Evolutionary conservation across 495 filamentous ascomycete genomes (phyloP).

Genomic region (Aspergillus ostianus): DNA sequence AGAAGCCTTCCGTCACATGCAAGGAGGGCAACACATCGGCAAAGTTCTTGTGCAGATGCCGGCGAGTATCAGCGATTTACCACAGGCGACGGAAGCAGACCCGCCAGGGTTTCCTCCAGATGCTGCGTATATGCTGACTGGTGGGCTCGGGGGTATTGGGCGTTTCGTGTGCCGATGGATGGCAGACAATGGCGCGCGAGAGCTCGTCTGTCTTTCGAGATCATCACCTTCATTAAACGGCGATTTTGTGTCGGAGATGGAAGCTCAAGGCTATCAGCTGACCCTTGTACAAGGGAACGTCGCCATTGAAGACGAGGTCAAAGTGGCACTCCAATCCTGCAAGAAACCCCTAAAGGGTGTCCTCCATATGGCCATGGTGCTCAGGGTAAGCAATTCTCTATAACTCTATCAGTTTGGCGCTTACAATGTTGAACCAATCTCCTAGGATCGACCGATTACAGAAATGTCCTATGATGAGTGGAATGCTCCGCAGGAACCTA

Average conservation of each 20-base stretch:
- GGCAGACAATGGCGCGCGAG: conserved; percentile 1
- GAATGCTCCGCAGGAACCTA: conserved; percentile 27
- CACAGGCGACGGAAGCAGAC: too few relatives aligned
- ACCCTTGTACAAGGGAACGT: neutral
- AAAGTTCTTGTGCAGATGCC: too few relatives aligned
- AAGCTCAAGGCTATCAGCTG: neutral
- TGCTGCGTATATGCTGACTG: too few relatives aligned
- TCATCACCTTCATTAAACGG: neutral
- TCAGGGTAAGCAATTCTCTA: conserved; percentile 8
- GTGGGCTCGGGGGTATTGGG: too few relatives aligned
- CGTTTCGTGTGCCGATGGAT: neutral
- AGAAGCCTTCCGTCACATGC: too few relatives aligned
- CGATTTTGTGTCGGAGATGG: neutral
- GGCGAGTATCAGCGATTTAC: too few relatives aligned
- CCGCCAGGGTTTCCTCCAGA: too few relatives aligned
- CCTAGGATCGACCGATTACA: conserved; percentile 19
- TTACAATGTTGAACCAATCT: neutral
- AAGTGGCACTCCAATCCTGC: neutral
- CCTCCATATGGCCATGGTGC: conserved; percentile 31
- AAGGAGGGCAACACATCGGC: too few relatives aligned
- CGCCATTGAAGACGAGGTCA: neutral
- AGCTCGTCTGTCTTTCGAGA: conserved; percentile 1
- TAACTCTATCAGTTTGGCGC: neutral
- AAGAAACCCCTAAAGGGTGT: conserved; percentile 19
- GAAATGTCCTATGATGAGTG: conserved; percentile 33